A percentile compares a stretch with the other conserved stretches of the same genome.
Conservation (phyloP, 768 basidiomycete genomes). For the Xerocomus brunneocitrinus region DNA sequence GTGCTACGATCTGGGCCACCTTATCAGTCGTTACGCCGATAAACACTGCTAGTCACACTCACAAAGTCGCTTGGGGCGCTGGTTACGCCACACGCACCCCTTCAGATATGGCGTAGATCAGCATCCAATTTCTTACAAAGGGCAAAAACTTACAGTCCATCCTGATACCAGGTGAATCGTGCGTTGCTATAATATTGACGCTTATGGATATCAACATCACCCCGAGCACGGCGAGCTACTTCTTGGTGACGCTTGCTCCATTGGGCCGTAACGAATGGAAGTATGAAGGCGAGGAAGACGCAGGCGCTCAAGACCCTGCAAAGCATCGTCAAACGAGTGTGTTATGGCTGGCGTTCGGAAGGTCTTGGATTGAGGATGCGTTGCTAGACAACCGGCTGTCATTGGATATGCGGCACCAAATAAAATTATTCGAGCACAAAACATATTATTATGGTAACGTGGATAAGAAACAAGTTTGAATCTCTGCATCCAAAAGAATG, state of each 20-base stretch:
- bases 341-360: slow-evolving; percentile 10
- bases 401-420: slow-evolving; percentile 5
- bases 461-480: slow-evolving; percentile 6
- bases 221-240: slow-evolving; percentile 44
- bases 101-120: slow-evolving; percentile 22
- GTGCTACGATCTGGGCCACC: slow-evolving; percentile 45
- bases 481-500: slow-evolving; percentile 13
- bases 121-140: slow-evolving; percentile 1
- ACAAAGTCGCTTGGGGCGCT: slow-evolving; percentile 44
- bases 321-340: slow-evolving; percentile 22
- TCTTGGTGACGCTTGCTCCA: slow-evolving; percentile 42
- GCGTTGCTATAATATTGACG: slow-evolving; percentile 32
- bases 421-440: background rate
- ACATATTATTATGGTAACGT: slow-evolving; percentile 2
- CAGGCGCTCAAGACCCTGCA: slow-evolving; percentile 26
- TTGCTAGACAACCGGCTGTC: slow-evolving; percentile 16
- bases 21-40: background rate
- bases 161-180: slow-evolving; percentile 54
- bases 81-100: slow-evolving; percentile 51
- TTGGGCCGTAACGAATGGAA: slow-evolving; percentile 34
- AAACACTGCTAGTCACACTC: slow-evolving; percentile 15
- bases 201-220: slow-evolving; percentile 38
- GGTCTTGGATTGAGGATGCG: slow-evolving; percentile 5
- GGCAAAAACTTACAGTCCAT: slow-evolving; percentile 40
- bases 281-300: slow-evolving; percentile 32